Evolutionary conservation across 208 protist species (phyloP), one percentile per base, ranked within the genome.

Genomic region (Kentomonas sorsogonicus): DNA sequence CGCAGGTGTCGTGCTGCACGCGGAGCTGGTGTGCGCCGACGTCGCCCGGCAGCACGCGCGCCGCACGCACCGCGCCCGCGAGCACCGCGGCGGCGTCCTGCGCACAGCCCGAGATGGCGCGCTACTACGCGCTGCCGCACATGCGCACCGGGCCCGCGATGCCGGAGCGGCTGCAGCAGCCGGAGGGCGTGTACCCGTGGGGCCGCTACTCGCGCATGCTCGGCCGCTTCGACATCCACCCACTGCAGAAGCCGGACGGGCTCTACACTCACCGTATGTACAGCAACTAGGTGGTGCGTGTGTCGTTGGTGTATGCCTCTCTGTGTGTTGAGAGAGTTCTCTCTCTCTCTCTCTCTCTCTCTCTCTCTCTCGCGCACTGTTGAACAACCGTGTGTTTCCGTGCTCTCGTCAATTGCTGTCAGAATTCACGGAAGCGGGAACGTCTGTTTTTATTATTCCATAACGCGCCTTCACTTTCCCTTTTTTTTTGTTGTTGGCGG

Each of bases 41-140:
- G 69, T 90, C 36, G 73, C 86, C 3, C 50, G 44, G 29, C 69
- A 90, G 26, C 84, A 90, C 53, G 54, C 39, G 26, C 69, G 73
- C 20, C 71, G 67, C 50, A 36, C 58, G 27, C 77, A 74, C 60
- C 63, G 83, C 11, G 56, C 30, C 18, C 40, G 68, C 43, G 56
- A 73, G 44, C 83, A 90, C 52, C 60, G 38, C 20, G 39, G 29
- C 25, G 77, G 72, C 1, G 63, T 86, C 15, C 63, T 90, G 34
- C 71, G 83, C 11, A 86, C 78, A 4, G 58, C 55, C n/a, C 5
- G 72, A 82, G 31, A 90, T 90, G 83, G 75, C 74, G 71, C 70
- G 77, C 10, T 90, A 90, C 57, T 90, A 90, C 61, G 69, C 83
- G 7, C 45, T 90, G 52, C 83, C 83, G 33, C 53, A 90, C 69